Evolutionary conservation across 2,329 filamentous ascomycete genomes (phyloP), one percentile per base, ranked within the genome.

Genomic region (Aspergillus arachidicola): DNA sequence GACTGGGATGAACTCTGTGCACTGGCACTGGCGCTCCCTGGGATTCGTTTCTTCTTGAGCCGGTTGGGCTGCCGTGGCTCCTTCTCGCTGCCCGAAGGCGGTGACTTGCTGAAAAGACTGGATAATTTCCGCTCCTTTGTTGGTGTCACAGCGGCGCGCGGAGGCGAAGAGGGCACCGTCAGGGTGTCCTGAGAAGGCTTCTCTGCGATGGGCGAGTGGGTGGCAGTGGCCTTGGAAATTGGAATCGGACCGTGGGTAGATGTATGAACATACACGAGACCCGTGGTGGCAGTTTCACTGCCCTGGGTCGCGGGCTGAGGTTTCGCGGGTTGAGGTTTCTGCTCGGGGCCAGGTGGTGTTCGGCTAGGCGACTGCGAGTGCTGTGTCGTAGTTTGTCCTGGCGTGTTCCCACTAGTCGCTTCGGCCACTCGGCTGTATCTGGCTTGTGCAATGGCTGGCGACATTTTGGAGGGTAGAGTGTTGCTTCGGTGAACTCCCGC

Each of bases 1-100:
- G 94, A 97, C 19, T 91, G 87, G 7, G 87, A 91, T 19, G 95
- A 98, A 73, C 94, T 97, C 67, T 97, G 93, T 0, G 94, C 94
- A 74, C 94, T 97, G 23, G 89, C 90, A 69, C 93, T 94, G 26
- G 91, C 80, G 72, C 91, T 92, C 48, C 88, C 89, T 0, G 91
- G 89, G 60, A 91, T 82, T n/a, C 80, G 85, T 78, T 92, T 97
- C 83, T 98, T 98, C 77, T 90, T 91, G 58, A 99, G 82, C 78
- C 97, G 97, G 73, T 97, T 97, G 0, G 93, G 92, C 74, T 90
- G 90, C 53, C 91, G 87, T 10, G 73, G 78, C 70, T 86, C 89
- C 66, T 89, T 89, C 43, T 80, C 84, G 48, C 87, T 86, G 30
- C 81, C 83, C 0, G 85, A 84, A 1, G 90, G 87, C 2, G 91